These are phyloP conservation scores for Diaporthe citrichinensis DNA, from an alignment of 2,329 filamentous ascomycete species.

Conservation along the genomic window DNA sequence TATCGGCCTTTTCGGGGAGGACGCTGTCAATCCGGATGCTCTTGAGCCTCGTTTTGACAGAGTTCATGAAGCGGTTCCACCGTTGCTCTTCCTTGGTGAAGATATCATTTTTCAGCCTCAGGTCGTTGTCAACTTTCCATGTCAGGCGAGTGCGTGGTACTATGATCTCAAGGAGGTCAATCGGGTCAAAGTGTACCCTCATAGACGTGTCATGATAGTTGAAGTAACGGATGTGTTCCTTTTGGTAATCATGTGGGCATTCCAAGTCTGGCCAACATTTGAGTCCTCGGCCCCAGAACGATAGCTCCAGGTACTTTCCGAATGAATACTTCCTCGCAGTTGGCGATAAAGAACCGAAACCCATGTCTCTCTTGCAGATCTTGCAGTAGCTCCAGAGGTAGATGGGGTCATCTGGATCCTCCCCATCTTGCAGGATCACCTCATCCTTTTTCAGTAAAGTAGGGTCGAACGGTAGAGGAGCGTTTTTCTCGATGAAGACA, in stretches of 20 bases:
- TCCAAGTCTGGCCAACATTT: slow-evolving; percentile 77
- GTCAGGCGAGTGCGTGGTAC: slow-evolving; percentile 92
- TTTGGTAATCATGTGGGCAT: slow-evolving; percentile 93
- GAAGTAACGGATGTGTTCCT: slow-evolving; percentile 94
- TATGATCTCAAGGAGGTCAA: slow-evolving; percentile 93
- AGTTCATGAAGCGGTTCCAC: slow-evolving; percentile 88
- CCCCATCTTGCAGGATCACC: slow-evolving; percentile 56
- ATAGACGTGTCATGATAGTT: slow-evolving; percentile 88
- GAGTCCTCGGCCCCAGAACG: slow-evolving; percentile 92
- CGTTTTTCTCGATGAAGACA: slow-evolving; percentile 82
- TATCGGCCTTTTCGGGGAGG: slow-evolving; percentile 86
- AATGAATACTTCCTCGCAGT: slow-evolving; percentile 99
- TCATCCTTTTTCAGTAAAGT: slow-evolving; percentile 66
- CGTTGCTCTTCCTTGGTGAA: slow-evolving; percentile 86
- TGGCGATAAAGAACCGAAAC: slow-evolving; percentile 90
- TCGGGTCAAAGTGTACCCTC: slow-evolving; percentile 91
- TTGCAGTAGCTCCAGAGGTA: slow-evolving; percentile 99
- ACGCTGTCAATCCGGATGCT: slow-evolving; percentile 94
- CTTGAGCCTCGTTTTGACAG: slow-evolving; percentile 85
- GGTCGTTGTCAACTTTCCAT: slow-evolving; percentile 97
- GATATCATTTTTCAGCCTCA: slow-evolving; percentile 93
- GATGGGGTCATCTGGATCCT: slow-evolving; percentile 72
- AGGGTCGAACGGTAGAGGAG: slow-evolving; percentile 61
- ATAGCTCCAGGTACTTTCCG: slow-evolving; percentile 96
- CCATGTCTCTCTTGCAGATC: slow-evolving; percentile 89